phyloP scores from a whole-genome alignment of 352 stramenopile species.

The Peronospora destructor region DNA sequence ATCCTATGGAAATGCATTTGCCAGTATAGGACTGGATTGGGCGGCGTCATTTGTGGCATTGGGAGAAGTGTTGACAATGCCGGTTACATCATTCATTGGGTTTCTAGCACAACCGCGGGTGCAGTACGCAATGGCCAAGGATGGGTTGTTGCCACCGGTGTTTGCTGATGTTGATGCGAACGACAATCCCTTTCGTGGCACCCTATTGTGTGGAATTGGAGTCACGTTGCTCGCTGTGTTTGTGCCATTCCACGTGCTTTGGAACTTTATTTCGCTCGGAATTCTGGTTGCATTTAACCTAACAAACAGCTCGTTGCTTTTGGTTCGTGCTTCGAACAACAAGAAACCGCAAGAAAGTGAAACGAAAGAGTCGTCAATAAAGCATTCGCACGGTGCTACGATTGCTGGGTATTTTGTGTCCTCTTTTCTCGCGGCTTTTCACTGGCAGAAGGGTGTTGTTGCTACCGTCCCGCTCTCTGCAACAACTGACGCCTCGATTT shows the following conservation, averaged over 20 bases:
- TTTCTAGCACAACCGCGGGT: conserved; percentile 90
- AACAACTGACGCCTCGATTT: conserved; percentile 20
- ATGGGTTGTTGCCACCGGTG: conserved; percentile 86
- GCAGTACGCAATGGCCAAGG: conserved; percentile 88
- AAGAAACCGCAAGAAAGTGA: conserved; percentile 1
- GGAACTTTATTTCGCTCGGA: conserved; percentile 87
- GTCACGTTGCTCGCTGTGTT: conserved; percentile 58
- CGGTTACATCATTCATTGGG: conserved; percentile 92
- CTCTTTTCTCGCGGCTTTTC: conserved; percentile 62
- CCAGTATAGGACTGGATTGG: conserved; percentile 52
- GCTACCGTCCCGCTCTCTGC: conserved; percentile 23
- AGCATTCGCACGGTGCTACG: conserved; percentile 28
- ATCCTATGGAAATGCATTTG: conserved; percentile 72
- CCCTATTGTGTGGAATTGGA: conserved; percentile 44
- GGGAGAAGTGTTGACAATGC: conserved; percentile 92
- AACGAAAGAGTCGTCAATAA: conserved; percentile 1
- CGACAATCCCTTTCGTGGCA: conserved; percentile 69
- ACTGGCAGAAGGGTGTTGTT: conserved; percentile 71
- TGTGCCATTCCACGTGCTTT: conserved; percentile 81
- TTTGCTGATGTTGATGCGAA: conserved; percentile 75
- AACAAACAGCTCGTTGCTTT: conserved; percentile 79
- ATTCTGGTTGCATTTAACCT: conserved; percentile 88
- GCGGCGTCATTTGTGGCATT: conserved; percentile 79
- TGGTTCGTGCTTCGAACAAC: conserved; percentile 47
- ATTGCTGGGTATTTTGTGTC: conserved; percentile 45